Conservation (phyloP, 352 stramenopile species). For the Sclerospora graminicola region DNA sequence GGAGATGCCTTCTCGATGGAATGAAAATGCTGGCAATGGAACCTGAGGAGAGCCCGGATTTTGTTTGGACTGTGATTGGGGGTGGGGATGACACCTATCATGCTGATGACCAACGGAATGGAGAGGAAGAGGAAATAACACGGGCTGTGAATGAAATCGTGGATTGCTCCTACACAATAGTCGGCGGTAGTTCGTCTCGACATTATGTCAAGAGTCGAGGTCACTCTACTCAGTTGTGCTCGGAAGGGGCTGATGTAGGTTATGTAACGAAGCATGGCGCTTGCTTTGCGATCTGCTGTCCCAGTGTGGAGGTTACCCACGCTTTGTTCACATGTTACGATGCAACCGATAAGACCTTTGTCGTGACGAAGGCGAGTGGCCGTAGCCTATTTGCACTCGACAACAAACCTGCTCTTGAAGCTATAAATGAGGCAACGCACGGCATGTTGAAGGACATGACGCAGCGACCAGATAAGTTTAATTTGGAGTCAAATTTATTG, state of each 20-base stretch:
- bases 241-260: constrained; percentile 43
- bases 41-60: constrained; percentile 61
- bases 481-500: constrained; percentile 49
- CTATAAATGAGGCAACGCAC: constrained; percentile 67
- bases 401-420: constrained; percentile 56
- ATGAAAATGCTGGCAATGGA: constrained; percentile 70
- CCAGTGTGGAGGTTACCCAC: constrained; percentile 68
- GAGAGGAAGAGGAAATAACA: constrained; percentile 57
- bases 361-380: constrained; percentile 50
- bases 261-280: constrained; percentile 61
- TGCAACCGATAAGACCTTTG: constrained; percentile 52
- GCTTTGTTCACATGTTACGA: constrained; percentile 81
- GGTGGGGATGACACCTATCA: constrained; percentile 31
- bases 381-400: constrained; percentile 55
- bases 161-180: constrained; percentile 58
- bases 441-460: constrained; percentile 63
- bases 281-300: constrained; percentile 69
- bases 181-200: constrained; percentile 44
- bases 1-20: constrained; percentile 48
- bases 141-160: constrained; percentile 61
- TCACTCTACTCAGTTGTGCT: constrained; percentile 62
- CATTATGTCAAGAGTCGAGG: constrained; percentile 13
- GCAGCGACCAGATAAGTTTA: constrained; percentile 48
- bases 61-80: constrained; percentile 61
- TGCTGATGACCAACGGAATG: constrained; percentile 29